Evolutionary conservation across 495 filamentous ascomycete genomes (phyloP), one percentile per base, ranked within the genome.

Genomic region (Penicillium alfredii): DNA sequence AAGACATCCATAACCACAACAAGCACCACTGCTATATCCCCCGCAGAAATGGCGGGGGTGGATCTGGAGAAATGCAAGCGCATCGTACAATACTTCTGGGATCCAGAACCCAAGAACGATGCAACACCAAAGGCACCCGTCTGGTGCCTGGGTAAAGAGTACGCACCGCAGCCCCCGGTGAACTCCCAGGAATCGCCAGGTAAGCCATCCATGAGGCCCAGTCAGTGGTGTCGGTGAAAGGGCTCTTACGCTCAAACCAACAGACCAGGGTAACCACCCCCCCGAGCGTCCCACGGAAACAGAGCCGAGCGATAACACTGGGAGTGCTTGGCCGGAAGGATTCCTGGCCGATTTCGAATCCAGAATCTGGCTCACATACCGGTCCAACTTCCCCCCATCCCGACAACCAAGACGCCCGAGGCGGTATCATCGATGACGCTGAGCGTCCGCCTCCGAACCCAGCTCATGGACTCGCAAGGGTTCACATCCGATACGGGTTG

Each of bases 401-500:
- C 84, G n/a, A 82, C 74, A 55, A 82, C 78, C 8, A 66, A 77
- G n/a, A 80, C 86, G 33, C 76, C 80, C 0, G 76, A 77, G 42
- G 81, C 82, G 1, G 55, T 68, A 2, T 70, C 80, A n/a, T 73
- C 77, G 1, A 78, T 96, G 72, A 88, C 86, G n/a, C 75, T 96
- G 24, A 63, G 84, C 12, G 89, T 95, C 54, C 81, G 86, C 22
- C 61, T 97, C 39, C 77, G 86, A 49, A 90, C 72, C 28, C 85
- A 89, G 50, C 69, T 96, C 18, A 75, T 78, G 17, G 86, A 92
- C 36, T 73, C 85, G 17, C 70, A 71, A 15, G 89, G 88, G 12
- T 99, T 99, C 64, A 81, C 86, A 13, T 90, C 86, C 2, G 93
- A 99, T 60, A 86, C 86, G 0, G 92, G 92, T 21, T 99, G 93